Conservation (phyloP, 495 filamentous ascomycete genomes). For the Xylaria grammica region DNA sequence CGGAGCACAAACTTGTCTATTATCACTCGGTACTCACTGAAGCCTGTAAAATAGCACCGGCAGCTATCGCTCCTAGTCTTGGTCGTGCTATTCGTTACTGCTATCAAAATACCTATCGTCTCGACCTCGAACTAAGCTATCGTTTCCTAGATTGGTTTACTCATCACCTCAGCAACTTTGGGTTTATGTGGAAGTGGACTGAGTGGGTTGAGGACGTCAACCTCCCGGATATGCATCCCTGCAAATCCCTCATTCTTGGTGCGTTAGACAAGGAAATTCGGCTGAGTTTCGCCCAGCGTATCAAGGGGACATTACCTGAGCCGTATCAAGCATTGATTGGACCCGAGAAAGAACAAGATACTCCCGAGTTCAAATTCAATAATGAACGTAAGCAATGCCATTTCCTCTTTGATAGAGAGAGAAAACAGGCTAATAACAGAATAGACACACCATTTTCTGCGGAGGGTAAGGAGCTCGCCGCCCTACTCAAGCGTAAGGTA, state of each 20-base stretch:
- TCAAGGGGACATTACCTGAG: conserved; percentile 89
- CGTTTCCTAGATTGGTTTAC: conserved; percentile 98
- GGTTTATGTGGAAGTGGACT: conserved; percentile 99
- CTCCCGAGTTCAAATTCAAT: conserved; percentile 90
- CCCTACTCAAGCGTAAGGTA: conserved; percentile 81
- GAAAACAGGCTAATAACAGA: not conserved
- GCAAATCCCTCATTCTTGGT: conserved; percentile 89
- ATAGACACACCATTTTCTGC: conserved; percentile 78
- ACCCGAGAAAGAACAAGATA: conserved; percentile 88
- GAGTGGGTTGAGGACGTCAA: conserved; percentile 94
- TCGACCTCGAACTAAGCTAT: conserved; percentile 86
- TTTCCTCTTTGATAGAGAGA: not conserved
- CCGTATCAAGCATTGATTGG: conserved; percentile 83
- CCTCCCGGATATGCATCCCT: conserved; percentile 76
- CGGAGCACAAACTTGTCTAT: conserved; percentile 94
- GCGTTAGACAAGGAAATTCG: conserved; percentile 96
- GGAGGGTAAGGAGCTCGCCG: conserved; percentile 79
- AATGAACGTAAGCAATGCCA: conserved; percentile 66
- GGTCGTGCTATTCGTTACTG: conserved; percentile 92
- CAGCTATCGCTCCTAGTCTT: conserved; percentile 92
- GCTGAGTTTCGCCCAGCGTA: conserved; percentile 92
- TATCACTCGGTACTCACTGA: conserved; percentile 95
- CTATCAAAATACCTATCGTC: conserved; percentile 75
- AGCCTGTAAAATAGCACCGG: conserved; percentile 91
- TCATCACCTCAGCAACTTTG: conserved; percentile 97